Conservation (phyloP, 2,329 filamentous ascomycete species). For the Aspergillus neotritici region DNA sequence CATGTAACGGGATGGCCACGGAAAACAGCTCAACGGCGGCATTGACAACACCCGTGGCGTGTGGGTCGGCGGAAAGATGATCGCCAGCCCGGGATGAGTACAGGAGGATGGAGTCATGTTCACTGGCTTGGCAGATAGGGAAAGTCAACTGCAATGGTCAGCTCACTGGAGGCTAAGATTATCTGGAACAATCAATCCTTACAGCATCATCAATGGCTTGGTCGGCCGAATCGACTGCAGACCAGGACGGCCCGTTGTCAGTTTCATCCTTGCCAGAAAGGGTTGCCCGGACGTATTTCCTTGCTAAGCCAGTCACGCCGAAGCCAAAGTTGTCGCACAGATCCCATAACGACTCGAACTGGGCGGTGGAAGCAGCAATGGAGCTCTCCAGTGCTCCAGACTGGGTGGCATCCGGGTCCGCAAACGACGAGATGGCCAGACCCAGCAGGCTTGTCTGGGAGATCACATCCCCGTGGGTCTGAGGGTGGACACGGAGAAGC, state of each 20-base stretch:
- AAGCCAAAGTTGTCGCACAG: slow-evolving; percentile 91
- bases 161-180: not conserved
- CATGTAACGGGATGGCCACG: slow-evolving; percentile 81
- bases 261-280: slow-evolving; percentile 65
- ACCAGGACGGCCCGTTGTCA: slow-evolving; percentile 46
- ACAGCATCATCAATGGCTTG: slow-evolving; percentile 40
- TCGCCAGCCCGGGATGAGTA: slow-evolving; percentile 55
- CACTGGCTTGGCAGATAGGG: slow-evolving; percentile 74
- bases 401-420: slow-evolving; percentile 73
- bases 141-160: slow-evolving; percentile 35
- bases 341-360: slow-evolving; percentile 93
- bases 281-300: slow-evolving; percentile 66
- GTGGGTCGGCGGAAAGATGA: slow-evolving; percentile 62
- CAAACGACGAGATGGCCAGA: slow-evolving; percentile 82
- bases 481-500: slow-evolving; percentile 79
- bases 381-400: slow-evolving; percentile 75
- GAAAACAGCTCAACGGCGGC: slow-evolving; percentile 90
- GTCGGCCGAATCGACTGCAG: slow-evolving; percentile 34
- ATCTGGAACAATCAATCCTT: slow-evolving; percentile 14
- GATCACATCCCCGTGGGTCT: slow-evolving; percentile 76
- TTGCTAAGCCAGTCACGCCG: slow-evolving; percentile 79
- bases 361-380: slow-evolving; percentile 82
- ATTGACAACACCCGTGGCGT: slow-evolving; percentile 90
- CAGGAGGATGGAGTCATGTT: slow-evolving; percentile 80
- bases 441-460: slow-evolving; percentile 88